A percentile compares a stretch with the other conserved stretches of the same genome.
phyloP scores from a whole-genome alignment of 1,284 basidiomycete species.

The Pseudozyma flocculosa region DNA sequence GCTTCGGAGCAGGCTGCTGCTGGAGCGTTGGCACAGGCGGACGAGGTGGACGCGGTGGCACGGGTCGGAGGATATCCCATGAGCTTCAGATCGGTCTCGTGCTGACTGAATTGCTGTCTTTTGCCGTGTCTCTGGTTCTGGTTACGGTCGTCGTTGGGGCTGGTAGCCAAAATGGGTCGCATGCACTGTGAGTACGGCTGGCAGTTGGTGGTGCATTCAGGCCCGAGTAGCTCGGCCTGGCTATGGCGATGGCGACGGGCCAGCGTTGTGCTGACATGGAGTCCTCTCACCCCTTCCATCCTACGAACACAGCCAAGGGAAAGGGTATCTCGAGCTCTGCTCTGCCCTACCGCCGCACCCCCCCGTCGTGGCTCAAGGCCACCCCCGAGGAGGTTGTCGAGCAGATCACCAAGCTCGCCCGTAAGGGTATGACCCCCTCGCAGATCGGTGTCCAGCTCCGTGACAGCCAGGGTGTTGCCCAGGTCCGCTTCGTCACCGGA shows the following conservation, averaged over 20 bases:
- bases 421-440: slow-evolving; percentile 95
- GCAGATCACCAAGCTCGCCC: slow-evolving; percentile 94
- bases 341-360: slow-evolving; percentile 92
- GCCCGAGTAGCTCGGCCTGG: too few relatives aligned
- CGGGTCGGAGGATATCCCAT: neutral
- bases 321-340: slow-evolving; percentile 73
- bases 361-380: slow-evolving; percentile 95
- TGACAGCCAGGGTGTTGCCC: slow-evolving; percentile 94
- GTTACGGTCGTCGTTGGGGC: neutral
- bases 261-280: neutral
- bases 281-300: neutral
- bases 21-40: too few relatives aligned
- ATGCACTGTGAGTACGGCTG: slow-evolving; percentile 51
- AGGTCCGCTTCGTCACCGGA: slow-evolving; percentile 94
- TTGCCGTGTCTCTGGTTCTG: slow-evolving; percentile 7
- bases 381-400: slow-evolving; percentile 92
- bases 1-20: too few relatives aligned
- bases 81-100: slow-evolving; percentile 46
- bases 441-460: slow-evolving; percentile 97
- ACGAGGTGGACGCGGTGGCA: neutral
- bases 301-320: slow-evolving; percentile 45
- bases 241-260: too few relatives aligned
- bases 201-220: too few relatives aligned
- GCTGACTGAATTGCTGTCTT: slow-evolving; percentile 48
- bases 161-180: slow-evolving; percentile 56